Base-by-base conservation (phyloP, 371 early-diverging fungal genomes). In the Capillidium rhysosporum region DNA sequence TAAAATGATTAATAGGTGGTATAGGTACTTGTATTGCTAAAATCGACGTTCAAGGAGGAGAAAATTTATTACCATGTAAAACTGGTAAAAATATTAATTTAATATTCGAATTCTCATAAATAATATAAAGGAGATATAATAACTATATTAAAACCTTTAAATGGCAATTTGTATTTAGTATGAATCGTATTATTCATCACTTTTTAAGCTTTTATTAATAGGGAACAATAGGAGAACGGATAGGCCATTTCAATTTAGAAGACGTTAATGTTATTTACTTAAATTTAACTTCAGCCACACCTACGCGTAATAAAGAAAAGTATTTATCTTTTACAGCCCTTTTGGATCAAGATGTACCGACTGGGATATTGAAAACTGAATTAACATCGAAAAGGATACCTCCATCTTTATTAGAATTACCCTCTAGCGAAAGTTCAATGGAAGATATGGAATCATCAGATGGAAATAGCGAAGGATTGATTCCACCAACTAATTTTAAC, bases 221-320 rank as follows among this genome's bases (percentile, higher is more conserved):
- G 55, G 55, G 55, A 3, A 26, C 31, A 23, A 28, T 45, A 39
- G 20, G 28, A 31, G 47, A 55, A 10, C 14, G 29, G 30, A 38
- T 55, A 5, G 55, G 55, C 1, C 55, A 55, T 38, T 55, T 55
- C 26, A 24, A 18, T 2, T 39, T 55, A 14, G 55, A 55, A 2
- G 45, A 45, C 9, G 55, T 55, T 12, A 21, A 45, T 34, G 9
- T 55, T 29, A 55, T 55, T 21, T 55, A 55, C 34, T 25, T 55
- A 16, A 55, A 55, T 34, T 30, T 55, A 7, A 46, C 24, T 46
- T n/a, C 38, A 24, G 31, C 55, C n/a, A 18, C 55, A 39, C 55
- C 46, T 46, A 38, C n/a, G 31, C 14, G 21, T n/a, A 20, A 55
- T 34, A 20, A 16, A 38, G 55, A 55, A 28, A 46, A 39, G 38